These are phyloP conservation scores for Alternaria consortialis DNA, from an alignment of 2,329 filamentous ascomycete genomes.

Conservation along the genomic window DNA sequence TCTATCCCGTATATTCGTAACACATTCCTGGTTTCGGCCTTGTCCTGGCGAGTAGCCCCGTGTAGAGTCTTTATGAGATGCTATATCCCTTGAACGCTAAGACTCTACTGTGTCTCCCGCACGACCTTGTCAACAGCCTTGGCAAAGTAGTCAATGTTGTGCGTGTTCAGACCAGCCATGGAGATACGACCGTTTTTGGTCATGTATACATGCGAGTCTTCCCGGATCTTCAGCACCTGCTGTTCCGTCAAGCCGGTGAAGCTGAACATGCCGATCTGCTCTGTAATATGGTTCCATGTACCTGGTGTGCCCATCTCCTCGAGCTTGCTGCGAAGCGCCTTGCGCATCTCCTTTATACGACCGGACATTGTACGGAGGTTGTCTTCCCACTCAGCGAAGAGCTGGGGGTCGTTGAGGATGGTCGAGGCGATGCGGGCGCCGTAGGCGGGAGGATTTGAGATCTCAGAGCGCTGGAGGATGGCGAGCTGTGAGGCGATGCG, in stretches of 20 bases:
- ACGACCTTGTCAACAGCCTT: conserved; percentile 89
- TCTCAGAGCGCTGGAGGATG: conserved; percentile 95
- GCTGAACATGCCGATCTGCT: conserved; percentile 99
- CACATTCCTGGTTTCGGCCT: neutral
- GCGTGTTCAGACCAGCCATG: conserved; percentile 95
- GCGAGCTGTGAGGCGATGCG: conserved; percentile 87
- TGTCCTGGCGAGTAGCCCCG: neutral
- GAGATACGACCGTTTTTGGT: conserved; percentile 98
- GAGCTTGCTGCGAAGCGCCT: conserved; percentile 77
- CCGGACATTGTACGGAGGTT: conserved; percentile 94
- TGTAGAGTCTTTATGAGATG: neutral
- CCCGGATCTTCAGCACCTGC: conserved; percentile 75
- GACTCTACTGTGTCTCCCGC: conserved; percentile 57
- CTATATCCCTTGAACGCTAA: neutral
- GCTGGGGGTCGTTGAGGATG: conserved; percentile 80
- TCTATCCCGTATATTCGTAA: neutral
- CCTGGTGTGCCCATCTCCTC: conserved; percentile 88
- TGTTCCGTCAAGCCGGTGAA: conserved; percentile 82
- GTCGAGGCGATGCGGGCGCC: conserved; percentile 87
- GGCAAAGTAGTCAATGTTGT: conserved; percentile 93
- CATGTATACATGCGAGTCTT: conserved; percentile 82
- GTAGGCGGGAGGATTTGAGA: conserved; percentile 95
- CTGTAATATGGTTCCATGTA: conserved; percentile 95
- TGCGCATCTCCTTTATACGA: conserved; percentile 91
- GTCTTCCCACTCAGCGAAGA: conserved; percentile 92